A percentile compares a stretch with the other conserved stretches of the same genome.
phyloP scores from a whole-genome alignment of 352 stramenopile genomes.

The Pythium utonaiense region DNA sequence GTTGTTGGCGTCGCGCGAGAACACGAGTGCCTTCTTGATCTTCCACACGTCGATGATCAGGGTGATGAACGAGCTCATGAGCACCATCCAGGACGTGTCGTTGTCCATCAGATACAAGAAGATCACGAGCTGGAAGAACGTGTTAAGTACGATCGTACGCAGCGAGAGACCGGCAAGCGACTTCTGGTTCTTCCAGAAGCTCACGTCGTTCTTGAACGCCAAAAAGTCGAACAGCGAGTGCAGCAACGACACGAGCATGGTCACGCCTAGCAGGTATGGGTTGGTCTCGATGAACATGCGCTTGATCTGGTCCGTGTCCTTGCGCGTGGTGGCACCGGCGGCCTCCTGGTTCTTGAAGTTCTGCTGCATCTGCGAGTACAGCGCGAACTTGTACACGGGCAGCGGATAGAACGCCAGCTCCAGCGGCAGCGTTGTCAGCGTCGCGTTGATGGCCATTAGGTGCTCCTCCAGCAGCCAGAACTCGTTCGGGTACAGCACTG shows the following conservation, averaged over 20 bases:
- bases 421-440: slow-evolving; percentile 70
- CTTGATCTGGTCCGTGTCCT: slow-evolving; percentile 92
- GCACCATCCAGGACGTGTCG: slow-evolving; percentile 96
- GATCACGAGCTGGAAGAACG: slow-evolving; percentile 97
- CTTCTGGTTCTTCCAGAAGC: slow-evolving; percentile 98
- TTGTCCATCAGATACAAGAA: slow-evolving; percentile 98
- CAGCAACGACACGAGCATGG: slow-evolving; percentile 92
- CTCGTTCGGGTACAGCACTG: slow-evolving; percentile 91
- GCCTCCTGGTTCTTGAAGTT: slow-evolving; percentile 90
- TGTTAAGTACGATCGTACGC: slow-evolving; percentile 93
- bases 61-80: slow-evolving; percentile 75
- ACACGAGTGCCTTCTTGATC: slow-evolving; percentile 90
- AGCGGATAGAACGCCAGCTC: slow-evolving; percentile 86
- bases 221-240: slow-evolving; percentile 99
- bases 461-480: slow-evolving; percentile 93
- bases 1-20: slow-evolving; percentile 77
- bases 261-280: slow-evolving; percentile 94
- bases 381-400: slow-evolving; percentile 88
- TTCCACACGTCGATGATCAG: slow-evolving; percentile 92
- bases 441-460: slow-evolving; percentile 88
- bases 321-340: slow-evolving; percentile 87
- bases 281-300: slow-evolving; percentile 98
- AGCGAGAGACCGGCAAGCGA: slow-evolving; percentile 94
- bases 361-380: slow-evolving; percentile 93
- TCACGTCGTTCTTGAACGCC: slow-evolving; percentile 99